Evolutionary conservation across 345 rosid genomes (phyloP).

Genomic region (Acer campestre): DNA sequence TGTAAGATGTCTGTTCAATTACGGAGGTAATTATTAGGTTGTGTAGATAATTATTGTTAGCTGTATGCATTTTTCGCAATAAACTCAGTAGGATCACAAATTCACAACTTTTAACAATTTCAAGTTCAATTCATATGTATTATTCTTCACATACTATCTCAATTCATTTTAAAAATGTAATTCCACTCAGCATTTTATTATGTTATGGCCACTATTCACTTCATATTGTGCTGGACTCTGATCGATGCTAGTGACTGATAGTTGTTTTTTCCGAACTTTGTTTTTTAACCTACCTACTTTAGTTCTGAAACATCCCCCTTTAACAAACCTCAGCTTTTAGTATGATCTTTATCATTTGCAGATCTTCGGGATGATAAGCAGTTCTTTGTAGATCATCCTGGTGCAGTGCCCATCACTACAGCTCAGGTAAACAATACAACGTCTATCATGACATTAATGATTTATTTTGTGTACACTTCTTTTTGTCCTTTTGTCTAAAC

Average conservation of each 20-base stretch:
- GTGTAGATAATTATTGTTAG: neutral
- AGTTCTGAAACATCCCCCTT: constrained; percentile 5
- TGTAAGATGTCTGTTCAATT: neutral
- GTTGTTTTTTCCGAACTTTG: neutral
- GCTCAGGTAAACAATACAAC: constrained; percentile 42
- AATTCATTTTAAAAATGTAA: neutral
- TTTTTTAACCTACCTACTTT: neutral
- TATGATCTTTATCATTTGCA: constrained; percentile 25
- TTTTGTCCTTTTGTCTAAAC: neutral
- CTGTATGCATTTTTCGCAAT: neutral
- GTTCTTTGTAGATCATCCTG: constrained; percentile 71
- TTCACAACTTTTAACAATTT: neutral
- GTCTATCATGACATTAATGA: neutral
- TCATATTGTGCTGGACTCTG: neutral
- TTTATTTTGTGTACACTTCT: neutral
- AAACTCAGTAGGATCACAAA: neutral
- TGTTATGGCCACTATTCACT: neutral
- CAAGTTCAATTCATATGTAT: neutral
- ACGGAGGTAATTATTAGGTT: neutral
- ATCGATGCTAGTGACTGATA: neutral
- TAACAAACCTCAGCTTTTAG: neutral
- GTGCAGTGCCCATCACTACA: constrained; percentile 67
- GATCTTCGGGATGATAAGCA: constrained; percentile 79
- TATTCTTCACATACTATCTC: neutral
- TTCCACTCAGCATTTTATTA: neutral